phyloP scores from a whole-genome alignment of 345 rosid genomes.

The Moricandia moricandioides region DNA sequence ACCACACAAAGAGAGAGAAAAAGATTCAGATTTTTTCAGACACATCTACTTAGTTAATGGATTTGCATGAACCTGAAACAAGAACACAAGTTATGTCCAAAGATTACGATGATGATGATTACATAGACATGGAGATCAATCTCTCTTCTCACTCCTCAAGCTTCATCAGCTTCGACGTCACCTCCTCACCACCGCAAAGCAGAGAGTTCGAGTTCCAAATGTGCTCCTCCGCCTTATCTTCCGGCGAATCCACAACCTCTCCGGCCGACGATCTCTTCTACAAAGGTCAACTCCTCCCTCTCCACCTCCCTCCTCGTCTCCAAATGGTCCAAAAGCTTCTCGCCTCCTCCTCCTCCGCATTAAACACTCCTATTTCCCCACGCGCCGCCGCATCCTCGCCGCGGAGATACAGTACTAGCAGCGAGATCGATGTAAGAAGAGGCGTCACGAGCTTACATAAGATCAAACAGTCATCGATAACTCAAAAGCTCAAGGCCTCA shows the following conservation, averaged over 20 bases:
- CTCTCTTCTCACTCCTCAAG: constrained; percentile 37
- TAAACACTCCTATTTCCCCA: constrained; percentile 11
- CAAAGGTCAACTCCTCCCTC: constrained; percentile 95
- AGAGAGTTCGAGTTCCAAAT: constrained; percentile 88
- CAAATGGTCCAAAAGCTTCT: constrained; percentile 76
- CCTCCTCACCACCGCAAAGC: constrained; percentile 55
- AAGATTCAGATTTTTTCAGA: constrained; percentile 13
- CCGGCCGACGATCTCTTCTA: constrained; percentile 97
- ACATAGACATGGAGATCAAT: constrained; percentile 64
- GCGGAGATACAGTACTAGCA: constrained; percentile 48
- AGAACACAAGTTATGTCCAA: constrained; percentile 30
- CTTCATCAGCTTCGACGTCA: constrained; percentile 43
- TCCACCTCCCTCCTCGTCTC: constrained; percentile 77
- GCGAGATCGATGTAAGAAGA: constrained; percentile 42
- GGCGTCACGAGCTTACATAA: constrained; percentile 37
- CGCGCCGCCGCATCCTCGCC: constrained; percentile 42
- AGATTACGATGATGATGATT: constrained; percentile 68
- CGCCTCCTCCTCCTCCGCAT: constrained; percentile 29
- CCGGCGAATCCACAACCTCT: constrained; percentile 40
- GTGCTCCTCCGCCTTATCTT: constrained; percentile 45
- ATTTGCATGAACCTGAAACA: constrained; percentile 35
- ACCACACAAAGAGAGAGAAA: constrained; percentile 14
- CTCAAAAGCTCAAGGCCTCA: constrained; percentile 59
- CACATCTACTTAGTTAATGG: constrained; percentile 20
- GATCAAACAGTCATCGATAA: constrained; percentile 46